These are phyloP conservation scores for Ormosia emarginata DNA, from an alignment of 306 rosid genomes.

Conservation along the genomic window DNA sequence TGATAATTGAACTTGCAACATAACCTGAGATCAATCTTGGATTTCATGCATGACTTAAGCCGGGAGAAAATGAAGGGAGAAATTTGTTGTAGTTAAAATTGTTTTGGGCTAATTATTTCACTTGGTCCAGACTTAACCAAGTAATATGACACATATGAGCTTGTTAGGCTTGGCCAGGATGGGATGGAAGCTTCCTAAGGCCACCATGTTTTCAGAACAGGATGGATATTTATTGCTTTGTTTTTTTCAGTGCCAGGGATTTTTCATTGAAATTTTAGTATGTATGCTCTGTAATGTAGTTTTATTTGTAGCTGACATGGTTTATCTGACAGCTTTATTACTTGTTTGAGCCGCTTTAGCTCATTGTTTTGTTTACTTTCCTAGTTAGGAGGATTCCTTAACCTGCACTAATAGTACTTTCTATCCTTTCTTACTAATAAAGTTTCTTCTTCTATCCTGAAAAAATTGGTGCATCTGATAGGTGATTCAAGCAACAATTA, in stretches of 20 bases:
- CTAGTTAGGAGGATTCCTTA: neutral
- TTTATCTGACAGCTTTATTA: slow-evolving; percentile 23
- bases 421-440: neutral
- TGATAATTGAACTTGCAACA: neutral
- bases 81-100: neutral
- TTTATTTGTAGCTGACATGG: slow-evolving; percentile 30
- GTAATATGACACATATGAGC: neutral
- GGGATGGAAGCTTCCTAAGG: neutral
- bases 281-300: neutral
- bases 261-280: neutral
- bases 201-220: neutral
- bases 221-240: slow-evolving; percentile 2
- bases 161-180: neutral
- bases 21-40: slow-evolving; percentile 5
- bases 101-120: slow-evolving; percentile 2
- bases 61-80: slow-evolving; percentile 10
- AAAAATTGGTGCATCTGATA: slow-evolving; percentile 35
- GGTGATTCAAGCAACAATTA: slow-evolving; percentile 45
- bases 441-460: neutral
- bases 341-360: neutral
- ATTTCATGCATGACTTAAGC: slow-evolving; percentile 9
- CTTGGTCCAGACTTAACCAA: slow-evolving; percentile 16
- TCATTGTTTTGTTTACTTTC: slow-evolving; percentile 4
- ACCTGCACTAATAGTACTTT: neutral
- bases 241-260: neutral